A percentile compares a stretch with the other conserved stretches of the same genome.
These are phyloP conservation scores for Aspergillus sp. DNA, from an alignment of 2,329 filamentous ascomycete species.

Conservation along the genomic window DNA sequence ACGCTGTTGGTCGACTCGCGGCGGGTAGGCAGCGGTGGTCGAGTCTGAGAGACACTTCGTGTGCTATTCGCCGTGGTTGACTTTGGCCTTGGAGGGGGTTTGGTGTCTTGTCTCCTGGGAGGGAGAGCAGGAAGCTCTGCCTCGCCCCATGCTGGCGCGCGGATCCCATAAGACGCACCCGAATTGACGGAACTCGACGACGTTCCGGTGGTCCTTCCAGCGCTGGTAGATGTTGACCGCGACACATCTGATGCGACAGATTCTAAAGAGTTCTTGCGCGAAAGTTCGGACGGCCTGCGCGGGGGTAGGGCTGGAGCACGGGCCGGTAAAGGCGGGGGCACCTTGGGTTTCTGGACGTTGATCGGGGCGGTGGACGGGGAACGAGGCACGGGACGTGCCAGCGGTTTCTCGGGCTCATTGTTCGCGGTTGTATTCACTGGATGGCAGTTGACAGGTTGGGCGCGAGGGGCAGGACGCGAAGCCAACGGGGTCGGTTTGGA, in stretches of 20 bases:
- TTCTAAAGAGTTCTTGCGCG: slow-evolving; percentile 45
- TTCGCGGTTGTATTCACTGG: slow-evolving; percentile 29
- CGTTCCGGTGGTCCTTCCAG: slow-evolving; percentile 36
- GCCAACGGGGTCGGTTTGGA: slow-evolving; percentile 22
- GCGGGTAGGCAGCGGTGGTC: slow-evolving; percentile 20
- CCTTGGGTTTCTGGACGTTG: slow-evolving; percentile 25
- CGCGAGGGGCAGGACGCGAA: slow-evolving; percentile 25
- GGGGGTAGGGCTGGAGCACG: slow-evolving; percentile 50
- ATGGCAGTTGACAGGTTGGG: slow-evolving; percentile 34
- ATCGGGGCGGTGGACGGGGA: slow-evolving; percentile 20
- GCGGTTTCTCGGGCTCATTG: slow-evolving; percentile 9
- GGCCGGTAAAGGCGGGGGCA: slow-evolving; percentile 46
- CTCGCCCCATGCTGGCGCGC: slow-evolving; percentile 58
- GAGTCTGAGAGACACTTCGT: slow-evolving; percentile 17
- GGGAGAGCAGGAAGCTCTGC: slow-evolving; percentile 54
- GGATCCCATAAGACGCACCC: slow-evolving; percentile 37
- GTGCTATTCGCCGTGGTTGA: slow-evolving; percentile 12
- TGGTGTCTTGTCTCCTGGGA: slow-evolving; percentile 41
- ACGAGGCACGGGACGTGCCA: slow-evolving; percentile 23
- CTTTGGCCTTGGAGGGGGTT: slow-evolving; percentile 22
- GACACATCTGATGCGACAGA: slow-evolving; percentile 54
- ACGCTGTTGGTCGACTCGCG: slow-evolving; percentile 15
- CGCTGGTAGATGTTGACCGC: slow-evolving; percentile 44
- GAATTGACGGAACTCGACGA: slow-evolving; percentile 29
- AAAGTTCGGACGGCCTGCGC: slow-evolving; percentile 37